Evolutionary conservation across 2,329 filamentous ascomycete genomes (phyloP), one percentile per base, ranked within the genome.

Genomic region (Ustilaginoidea virens): DNA sequence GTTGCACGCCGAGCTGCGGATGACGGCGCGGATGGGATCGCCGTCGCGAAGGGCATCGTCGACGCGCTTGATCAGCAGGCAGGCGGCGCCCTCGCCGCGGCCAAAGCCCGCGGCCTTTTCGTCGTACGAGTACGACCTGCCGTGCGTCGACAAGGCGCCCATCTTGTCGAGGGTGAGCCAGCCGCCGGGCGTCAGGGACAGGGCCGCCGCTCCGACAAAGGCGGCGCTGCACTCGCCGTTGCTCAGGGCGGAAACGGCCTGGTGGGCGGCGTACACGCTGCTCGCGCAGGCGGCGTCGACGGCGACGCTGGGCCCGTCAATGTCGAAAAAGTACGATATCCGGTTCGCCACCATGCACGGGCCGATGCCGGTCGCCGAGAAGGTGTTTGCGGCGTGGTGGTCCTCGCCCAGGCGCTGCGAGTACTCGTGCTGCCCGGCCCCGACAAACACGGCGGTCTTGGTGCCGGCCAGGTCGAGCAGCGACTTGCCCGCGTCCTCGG

Each of bases 401-500:
- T 34, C 32, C 14, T 29, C 26, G 5, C 11, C 22, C 3, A 29
- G 26, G 1, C 25, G 25, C 16, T 28, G 17, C 5, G 22, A 17
- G 19, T 29, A 34, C 7, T 34, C 28, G n/a, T 33, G 17, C 25
- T 30, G 23, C 8, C 24, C 19, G 5, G 19, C 17, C 12, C 28
- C 34, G 4, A 30, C 37, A 12, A 60, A 62, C 7, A 61, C 58
- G 13, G 58, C 59, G 2, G 60, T 51, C 18, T 59, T 46, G 32
- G 53, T 51, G n/a, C 57, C 57, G 7, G 59, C 48, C 25, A 61
- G 53, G 12, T 46, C 40, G 14, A 58, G 53, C 38, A 56, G 57
- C 2, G 57, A 55, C 19, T 62, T 51, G 9, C 60, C 60, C 1
- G 60, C 59, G 29, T 53, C 58, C 38, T 65, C 60, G 12, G 63